Percentiles rank a stretch among this genome's conserved stretches.
Conservation (phyloP, 225 moss, liverwort and hornwort genomes). For the Sphagnum contortum region DNA sequence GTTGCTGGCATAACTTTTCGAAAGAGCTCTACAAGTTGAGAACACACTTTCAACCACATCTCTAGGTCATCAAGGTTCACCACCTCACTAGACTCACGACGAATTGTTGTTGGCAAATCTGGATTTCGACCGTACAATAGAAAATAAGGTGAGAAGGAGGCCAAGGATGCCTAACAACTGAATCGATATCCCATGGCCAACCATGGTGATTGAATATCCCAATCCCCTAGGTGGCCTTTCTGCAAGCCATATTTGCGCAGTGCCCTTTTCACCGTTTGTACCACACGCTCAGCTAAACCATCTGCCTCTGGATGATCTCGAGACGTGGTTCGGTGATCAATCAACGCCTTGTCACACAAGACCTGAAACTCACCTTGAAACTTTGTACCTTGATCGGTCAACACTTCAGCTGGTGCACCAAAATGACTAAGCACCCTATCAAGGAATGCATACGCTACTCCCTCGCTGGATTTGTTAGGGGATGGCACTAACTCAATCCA, state of each 20-base stretch:
- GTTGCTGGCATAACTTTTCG: slow-evolving; percentile 2
- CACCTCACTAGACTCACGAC: neutral
- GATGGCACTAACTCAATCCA: too few relatives aligned
- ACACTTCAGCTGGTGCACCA: too few relatives aligned
- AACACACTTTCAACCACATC: slow-evolving; percentile 2
- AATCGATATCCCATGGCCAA: slow-evolving; percentile 3
- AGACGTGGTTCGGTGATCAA: slow-evolving; percentile 9
- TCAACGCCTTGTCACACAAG: slow-evolving; percentile 1
- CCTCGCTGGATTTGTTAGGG: too few relatives aligned
- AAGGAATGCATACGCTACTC: too few relatives aligned
- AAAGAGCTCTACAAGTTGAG: slow-evolving; percentile 4
- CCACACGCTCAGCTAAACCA: slow-evolving; percentile 4
- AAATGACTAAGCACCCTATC: too few relatives aligned
- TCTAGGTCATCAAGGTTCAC: slow-evolving; percentile 8
- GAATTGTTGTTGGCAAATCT: neutral
- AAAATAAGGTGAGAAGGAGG: neutral
- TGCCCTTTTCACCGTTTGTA: slow-evolving; percentile 2
- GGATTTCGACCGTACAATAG: slow-evolving; percentile 3
- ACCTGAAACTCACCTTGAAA: slow-evolving; percentile 12
- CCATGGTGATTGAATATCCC: slow-evolving; percentile 7
- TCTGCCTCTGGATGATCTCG: slow-evolving; percentile 4
- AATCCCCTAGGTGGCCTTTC: neutral
- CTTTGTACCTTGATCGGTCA: neutral
- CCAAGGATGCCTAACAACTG: neutral
- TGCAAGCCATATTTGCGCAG: slow-evolving; percentile 8